phyloP scores from a whole-genome alignment of 805 yeast species.

The Saitoella complicata region DNA sequence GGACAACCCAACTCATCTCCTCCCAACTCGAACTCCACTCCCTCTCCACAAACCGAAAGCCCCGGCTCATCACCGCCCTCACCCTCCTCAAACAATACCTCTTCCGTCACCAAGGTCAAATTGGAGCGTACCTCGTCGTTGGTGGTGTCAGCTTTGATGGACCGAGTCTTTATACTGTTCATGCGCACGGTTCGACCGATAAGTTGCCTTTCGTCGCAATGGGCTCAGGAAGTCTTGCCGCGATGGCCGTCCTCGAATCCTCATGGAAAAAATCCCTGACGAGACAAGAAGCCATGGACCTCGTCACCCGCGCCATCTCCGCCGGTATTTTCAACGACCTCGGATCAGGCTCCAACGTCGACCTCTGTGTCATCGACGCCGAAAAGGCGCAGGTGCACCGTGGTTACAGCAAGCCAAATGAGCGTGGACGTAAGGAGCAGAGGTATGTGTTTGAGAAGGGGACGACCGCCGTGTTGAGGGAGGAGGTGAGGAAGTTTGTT shows the following conservation, averaged over 20 bases:
- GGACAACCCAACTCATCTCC: conserved; percentile 85
- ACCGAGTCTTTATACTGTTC: conserved; percentile 78
- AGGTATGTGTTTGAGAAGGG: conserved; percentile 81
- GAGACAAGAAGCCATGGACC: conserved; percentile 77
- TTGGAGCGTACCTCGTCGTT: conserved; percentile 95
- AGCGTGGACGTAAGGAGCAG: conserved; percentile 63
- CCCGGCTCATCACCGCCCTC: conserved; percentile 84
- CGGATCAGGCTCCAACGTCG: conserved; percentile 97
- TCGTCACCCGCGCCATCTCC: conserved; percentile 85
- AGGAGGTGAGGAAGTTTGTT: conserved; percentile 46
- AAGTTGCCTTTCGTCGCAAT: conserved; percentile 82
- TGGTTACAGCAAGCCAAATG: conserved; percentile 83
- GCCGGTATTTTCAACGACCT: conserved; percentile 98
- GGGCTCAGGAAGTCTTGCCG: conserved; percentile 96
- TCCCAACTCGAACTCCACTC: conserved; percentile 85
- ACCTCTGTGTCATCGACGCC: conserved; percentile 87
- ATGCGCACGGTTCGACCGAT: conserved; percentile 97
- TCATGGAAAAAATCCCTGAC: conserved; percentile 66
- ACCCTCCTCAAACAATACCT: conserved; percentile 89
- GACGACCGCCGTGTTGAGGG: conserved; percentile 73
- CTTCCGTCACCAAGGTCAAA: conserved; percentile 91
- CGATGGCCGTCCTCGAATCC: conserved; percentile 92
- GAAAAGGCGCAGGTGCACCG: conserved; percentile 68
- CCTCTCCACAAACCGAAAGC: conserved; percentile 65
- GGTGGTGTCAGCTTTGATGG: conserved; percentile 65